phyloP scores from a whole-genome alignment of 805 yeast species.

The Suhomyces sp. region DNA sequence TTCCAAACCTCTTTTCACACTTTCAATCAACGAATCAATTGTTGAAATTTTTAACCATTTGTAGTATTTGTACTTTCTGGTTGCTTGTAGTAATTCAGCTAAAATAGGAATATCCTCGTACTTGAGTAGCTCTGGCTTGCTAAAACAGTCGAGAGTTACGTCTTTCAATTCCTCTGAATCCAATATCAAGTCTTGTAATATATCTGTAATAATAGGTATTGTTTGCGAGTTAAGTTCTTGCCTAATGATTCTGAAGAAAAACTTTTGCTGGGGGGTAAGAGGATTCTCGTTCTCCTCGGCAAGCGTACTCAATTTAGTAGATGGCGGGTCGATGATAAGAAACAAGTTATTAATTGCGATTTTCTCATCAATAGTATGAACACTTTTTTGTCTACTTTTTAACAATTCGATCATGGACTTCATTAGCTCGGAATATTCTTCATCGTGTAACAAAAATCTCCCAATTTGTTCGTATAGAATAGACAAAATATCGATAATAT shows the following conservation, averaged over 20 bases:
- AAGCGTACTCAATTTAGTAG: slow-evolving; percentile 24
- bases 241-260: slow-evolving; percentile 50
- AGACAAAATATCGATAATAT: slow-evolving; percentile 66
- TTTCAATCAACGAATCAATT: slow-evolving; percentile 65
- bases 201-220: slow-evolving; percentile 16
- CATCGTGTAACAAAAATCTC: slow-evolving; percentile 53
- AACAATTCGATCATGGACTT: slow-evolving; percentile 60
- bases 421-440: slow-evolving; percentile 60
- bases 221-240: slow-evolving; percentile 46
- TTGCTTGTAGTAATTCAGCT: slow-evolving; percentile 43
- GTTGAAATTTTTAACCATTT: slow-evolving; percentile 44
- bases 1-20: slow-evolving; percentile 66
- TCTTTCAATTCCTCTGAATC: slow-evolving; percentile 33
- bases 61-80: slow-evolving; percentile 25
- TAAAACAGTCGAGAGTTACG: slow-evolving; percentile 42
- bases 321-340: slow-evolving; percentile 55
- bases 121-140: slow-evolving; percentile 59
- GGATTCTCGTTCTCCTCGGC: slow-evolving; percentile 19
- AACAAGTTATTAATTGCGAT: slow-evolving; percentile 59
- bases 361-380: slow-evolving; percentile 50
- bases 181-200: slow-evolving; percentile 49
- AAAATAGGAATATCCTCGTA: slow-evolving; percentile 54
- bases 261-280: slow-evolving; percentile 8
- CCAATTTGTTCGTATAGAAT: slow-evolving; percentile 78
- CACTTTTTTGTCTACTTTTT: slow-evolving; percentile 48